Evolutionary conservation across 2,329 filamentous ascomycete species (phyloP).

Genomic region (Saccharata proteae): DNA sequence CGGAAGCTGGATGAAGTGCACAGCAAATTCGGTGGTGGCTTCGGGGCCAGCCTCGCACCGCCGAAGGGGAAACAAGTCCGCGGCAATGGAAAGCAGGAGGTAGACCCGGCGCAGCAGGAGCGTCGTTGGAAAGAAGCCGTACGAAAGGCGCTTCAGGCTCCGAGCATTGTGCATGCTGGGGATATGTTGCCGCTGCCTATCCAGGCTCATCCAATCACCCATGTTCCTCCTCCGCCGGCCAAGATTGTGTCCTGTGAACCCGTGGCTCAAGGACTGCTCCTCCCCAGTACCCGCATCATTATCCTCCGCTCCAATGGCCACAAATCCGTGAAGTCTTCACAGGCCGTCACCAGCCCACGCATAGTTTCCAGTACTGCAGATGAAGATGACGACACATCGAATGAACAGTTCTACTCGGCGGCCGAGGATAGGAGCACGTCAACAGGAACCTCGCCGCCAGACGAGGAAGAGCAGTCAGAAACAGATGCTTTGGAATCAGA

Average conservation of each 20-base stretch:
- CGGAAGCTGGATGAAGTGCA: constrained; percentile 73
- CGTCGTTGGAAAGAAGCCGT: constrained; percentile 35
- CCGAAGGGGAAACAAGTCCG: constrained; percentile 7
- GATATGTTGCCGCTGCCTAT: constrained; percentile 70
- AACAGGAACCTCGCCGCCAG: constrained; percentile 25
- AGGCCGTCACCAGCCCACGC: constrained; percentile 30
- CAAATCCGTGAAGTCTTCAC: constrained; percentile 35
- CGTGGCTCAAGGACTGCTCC: constrained; percentile 73
- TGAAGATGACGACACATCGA: constrained; percentile 69
- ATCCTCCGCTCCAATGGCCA: constrained; percentile 50
- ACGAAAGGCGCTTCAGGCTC: constrained; percentile 58
- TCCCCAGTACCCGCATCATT: constrained; percentile 70
- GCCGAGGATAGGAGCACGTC: constrained; percentile 54
- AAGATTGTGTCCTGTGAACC: constrained; percentile 91
- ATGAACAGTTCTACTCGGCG: constrained; percentile 86
- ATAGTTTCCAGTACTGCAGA: constrained; percentile 48
- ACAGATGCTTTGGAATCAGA: constrained; percentile 42
- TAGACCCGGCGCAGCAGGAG: constrained; percentile 16
- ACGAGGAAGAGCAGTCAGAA: constrained; percentile 23
- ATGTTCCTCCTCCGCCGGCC: constrained; percentile 70
- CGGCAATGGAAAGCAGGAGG: constrained; percentile 20
- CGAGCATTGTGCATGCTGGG: constrained; percentile 70
- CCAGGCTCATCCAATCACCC: constrained; percentile 72
- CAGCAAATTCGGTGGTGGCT: constrained; percentile 63
- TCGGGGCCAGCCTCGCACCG: constrained; percentile 20